Evolutionary conservation across 208 protist genomes (phyloP).

Genomic region (Leishmania tarentolae): DNA sequence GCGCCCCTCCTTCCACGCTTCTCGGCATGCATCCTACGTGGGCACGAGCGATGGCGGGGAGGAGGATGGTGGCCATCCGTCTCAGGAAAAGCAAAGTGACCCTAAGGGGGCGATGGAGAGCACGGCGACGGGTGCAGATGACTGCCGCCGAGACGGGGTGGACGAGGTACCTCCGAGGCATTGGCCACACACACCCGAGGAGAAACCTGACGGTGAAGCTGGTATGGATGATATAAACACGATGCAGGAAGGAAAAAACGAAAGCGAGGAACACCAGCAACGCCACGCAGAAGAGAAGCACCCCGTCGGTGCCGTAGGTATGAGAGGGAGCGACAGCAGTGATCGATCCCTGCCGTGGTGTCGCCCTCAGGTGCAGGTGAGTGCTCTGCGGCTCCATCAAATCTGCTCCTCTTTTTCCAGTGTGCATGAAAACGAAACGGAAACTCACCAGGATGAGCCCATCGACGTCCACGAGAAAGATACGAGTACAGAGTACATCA

Average conservation of each 20-base stretch:
- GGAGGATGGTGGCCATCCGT: not conserved
- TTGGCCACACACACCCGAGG: not conserved
- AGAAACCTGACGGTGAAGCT: not conserved
- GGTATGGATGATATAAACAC: not conserved
- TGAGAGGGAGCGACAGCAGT: not conserved
- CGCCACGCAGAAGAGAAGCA: not conserved
- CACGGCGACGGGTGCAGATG: not conserved
- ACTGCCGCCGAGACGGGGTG: not conserved
- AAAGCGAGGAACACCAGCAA: not conserved
- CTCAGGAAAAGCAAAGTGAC: not conserved
- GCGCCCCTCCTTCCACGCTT: not conserved
- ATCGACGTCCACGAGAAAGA: not conserved
- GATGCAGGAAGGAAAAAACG: not conserved
- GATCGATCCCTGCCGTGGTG: not conserved
- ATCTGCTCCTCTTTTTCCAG: not conserved
- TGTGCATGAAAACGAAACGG: not conserved
- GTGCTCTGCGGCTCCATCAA: no score
- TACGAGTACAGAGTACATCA: conserved; percentile 15
- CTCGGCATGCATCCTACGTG: not conserved
- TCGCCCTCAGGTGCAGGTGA: not conserved
- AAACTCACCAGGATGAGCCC: not conserved
- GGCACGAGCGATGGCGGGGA: not conserved
- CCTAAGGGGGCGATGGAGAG: not conserved
- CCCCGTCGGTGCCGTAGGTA: not conserved
- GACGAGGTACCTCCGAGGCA: not conserved